Evolutionary conservation across 371 early-diverging fungal genomes (phyloP), one percentile per base, ranked within the genome.

Genomic region (Syncephalis plumigaleata): DNA sequence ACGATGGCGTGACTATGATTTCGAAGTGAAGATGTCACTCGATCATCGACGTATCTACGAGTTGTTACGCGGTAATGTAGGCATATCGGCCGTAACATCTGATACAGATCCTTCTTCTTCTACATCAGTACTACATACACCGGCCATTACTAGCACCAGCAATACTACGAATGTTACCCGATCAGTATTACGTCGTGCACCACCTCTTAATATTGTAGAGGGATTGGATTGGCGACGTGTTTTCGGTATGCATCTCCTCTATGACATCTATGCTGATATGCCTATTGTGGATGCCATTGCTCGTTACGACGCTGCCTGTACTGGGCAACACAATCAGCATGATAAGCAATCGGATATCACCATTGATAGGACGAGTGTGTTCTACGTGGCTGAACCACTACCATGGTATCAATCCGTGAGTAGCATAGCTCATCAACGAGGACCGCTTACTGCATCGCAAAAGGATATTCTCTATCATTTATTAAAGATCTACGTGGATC

Each of bases 241-340:
- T 1, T 73, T 80, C 60, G 84, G 78, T 1, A 56, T 83, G 27
- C 66, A 71, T 42, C 46, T 87, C 27, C 85, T 86, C 86, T 81
- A 74, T 57, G 71, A 60, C 3, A 51, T 60, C 17, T 68, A 65
- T 9, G 67, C 71, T 1, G 70, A 52, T 9, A 61, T 55, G 23
- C 47, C 58, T 11, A 47, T 83, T 15, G 44, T 44, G 7, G 65
- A 66, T 2, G 66, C 77, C 1, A 50, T 82, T 8, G 43, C 25
- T 0, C 38, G 38, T 18, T 84, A 77, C 49, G 66, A 72, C 18
- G 17, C 55, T 3, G 60, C 31, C 31, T 31, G 31, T 31, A 11
- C 31, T 11, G 31, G 31, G 4, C 4, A 31, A 31, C 11, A 31
- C 11, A 11, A 11, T n/a, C n/a, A n/a, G n/a, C n/a, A n/a, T 60